Conservation (phyloP, 148 eudicot species). For the Mesembryanthemum crystallinum region DNA sequence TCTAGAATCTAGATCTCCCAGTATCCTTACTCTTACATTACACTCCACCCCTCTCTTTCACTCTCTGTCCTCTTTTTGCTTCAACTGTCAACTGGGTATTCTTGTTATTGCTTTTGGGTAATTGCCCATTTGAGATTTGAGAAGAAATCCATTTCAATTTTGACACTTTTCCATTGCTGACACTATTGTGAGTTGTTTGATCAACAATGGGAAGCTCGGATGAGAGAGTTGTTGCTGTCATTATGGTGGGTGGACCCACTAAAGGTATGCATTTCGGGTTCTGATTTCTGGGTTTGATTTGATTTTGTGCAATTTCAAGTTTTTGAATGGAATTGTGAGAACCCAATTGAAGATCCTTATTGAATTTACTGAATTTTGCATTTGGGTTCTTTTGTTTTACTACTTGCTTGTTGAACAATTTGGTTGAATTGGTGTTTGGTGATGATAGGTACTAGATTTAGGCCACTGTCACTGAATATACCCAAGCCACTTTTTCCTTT, state of each 20-base stretch:
- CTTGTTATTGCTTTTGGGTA: background rate
- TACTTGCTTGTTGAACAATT: background rate
- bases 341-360: constrained; percentile 11
- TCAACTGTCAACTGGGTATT: constrained; percentile 3
- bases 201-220: constrained; percentile 63
- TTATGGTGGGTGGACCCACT: constrained; percentile 97
- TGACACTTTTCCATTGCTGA: background rate
- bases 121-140: background rate
- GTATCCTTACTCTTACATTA: background rate
- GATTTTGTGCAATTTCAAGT: background rate
- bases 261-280: constrained; percentile 50
- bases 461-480: constrained; percentile 80
- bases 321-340: constrained; percentile 6
- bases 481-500: constrained; percentile 94
- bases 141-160: background rate
- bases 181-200: constrained; percentile 16
- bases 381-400: constrained; percentile 6
- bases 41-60: constrained; percentile 5
- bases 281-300: constrained; percentile 7
- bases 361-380: constrained; percentile 11
- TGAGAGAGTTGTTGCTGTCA: constrained; percentile 87
- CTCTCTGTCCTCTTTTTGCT: constrained; percentile 1
- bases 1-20: background rate
- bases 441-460: constrained; percentile 73
- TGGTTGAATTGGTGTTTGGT: constrained; percentile 4